Percentiles rank a stretch among this genome's conserved stretches.
Evolutionary conservation across 2,329 filamentous ascomycete genomes (phyloP).

Genomic region (Elsinoe australis): DNA sequence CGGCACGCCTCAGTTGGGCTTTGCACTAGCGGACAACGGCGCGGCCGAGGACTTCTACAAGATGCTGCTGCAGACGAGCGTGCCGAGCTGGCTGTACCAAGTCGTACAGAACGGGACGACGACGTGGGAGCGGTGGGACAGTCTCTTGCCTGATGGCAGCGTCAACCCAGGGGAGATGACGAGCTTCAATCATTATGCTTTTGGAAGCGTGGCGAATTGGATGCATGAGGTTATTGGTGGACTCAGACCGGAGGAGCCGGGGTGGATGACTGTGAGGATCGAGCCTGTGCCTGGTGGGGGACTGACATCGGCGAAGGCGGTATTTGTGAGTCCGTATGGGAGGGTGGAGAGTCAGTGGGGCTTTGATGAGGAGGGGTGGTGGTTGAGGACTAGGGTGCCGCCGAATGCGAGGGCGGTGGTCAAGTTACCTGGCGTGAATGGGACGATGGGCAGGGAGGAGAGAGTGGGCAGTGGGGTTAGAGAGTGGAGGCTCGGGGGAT

Average conservation of each 20-base stretch:
- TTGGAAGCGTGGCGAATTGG: slow-evolving; percentile 45
- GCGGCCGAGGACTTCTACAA: slow-evolving; percentile 30
- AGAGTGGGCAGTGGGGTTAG: background rate
- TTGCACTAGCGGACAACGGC: slow-evolving; percentile 20
- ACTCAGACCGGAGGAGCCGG: slow-evolving; percentile 34
- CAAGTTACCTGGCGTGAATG: slow-evolving; percentile 14
- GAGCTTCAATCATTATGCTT: slow-evolving; percentile 46
- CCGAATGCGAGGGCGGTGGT: slow-evolving; percentile 16
- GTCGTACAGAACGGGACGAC: slow-evolving; percentile 43
- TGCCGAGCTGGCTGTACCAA: slow-evolving; percentile 45
- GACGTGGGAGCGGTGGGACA: slow-evolving; percentile 48
- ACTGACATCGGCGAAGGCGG: slow-evolving; percentile 27
- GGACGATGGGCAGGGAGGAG: slow-evolving; percentile 4
- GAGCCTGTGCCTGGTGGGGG: slow-evolving; percentile 31
- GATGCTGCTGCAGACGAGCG: slow-evolving; percentile 42
- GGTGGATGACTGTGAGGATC: slow-evolving; percentile 35
- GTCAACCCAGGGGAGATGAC: slow-evolving; percentile 44
- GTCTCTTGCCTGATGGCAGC: slow-evolving; percentile 37
- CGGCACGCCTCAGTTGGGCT: slow-evolving; percentile 52
- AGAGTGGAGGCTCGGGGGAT: background rate
- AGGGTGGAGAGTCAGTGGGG: slow-evolving; percentile 26
- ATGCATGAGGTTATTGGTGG: slow-evolving; percentile 41
- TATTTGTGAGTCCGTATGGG: slow-evolving; percentile 30
- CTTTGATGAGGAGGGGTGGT: slow-evolving; percentile 18
- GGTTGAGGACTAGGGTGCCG: slow-evolving; percentile 10